Conservation (phyloP, 2,329 filamentous ascomycete species). For the Xenosphaeropsis pyriputrescens region DNA sequence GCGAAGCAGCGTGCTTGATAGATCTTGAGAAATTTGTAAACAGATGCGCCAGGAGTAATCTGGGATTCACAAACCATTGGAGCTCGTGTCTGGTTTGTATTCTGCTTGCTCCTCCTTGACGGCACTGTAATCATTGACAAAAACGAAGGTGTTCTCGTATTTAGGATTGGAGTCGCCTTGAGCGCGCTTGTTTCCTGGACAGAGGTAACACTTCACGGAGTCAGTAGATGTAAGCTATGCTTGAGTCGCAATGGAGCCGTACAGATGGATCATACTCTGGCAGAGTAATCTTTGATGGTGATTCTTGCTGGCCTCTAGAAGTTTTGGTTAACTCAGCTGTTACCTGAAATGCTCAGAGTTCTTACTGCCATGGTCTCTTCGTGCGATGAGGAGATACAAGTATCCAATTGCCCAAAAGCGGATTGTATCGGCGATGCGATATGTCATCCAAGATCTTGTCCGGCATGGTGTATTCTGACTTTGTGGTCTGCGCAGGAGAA, state of each 20-base stretch:
- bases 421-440: constrained; percentile 88
- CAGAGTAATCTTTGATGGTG: constrained; percentile 48
- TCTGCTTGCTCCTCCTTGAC: constrained; percentile 86
- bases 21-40: constrained; percentile 31
- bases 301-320: constrained; percentile 64
- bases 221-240: constrained; percentile 5
- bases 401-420: constrained; percentile 78
- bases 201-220: constrained; percentile 72
- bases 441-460: constrained; percentile 83
- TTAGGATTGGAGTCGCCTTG: constrained; percentile 76
- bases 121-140: constrained; percentile 95
- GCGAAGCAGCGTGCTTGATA: constrained; percentile 62
- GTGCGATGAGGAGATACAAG: constrained; percentile 92
- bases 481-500: background rate
- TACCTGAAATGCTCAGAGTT: constrained; percentile 7
- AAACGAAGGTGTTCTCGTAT: constrained; percentile 80
- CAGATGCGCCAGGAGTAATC: constrained; percentile 1
- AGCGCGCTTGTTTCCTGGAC: constrained; percentile 79
- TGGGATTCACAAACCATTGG: constrained; percentile 11
- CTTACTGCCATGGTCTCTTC: constrained; percentile 96
- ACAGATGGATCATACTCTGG: constrained; percentile 71
- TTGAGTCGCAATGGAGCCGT: constrained; percentile 10
- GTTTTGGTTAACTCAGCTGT: too few relatives aligned
- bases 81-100: constrained; percentile 34
- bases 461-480: constrained; percentile 33